These are phyloP conservation scores for Berberis vulgaris DNA, from an alignment of 164 flowering plant species.

Conservation along the genomic window DNA sequence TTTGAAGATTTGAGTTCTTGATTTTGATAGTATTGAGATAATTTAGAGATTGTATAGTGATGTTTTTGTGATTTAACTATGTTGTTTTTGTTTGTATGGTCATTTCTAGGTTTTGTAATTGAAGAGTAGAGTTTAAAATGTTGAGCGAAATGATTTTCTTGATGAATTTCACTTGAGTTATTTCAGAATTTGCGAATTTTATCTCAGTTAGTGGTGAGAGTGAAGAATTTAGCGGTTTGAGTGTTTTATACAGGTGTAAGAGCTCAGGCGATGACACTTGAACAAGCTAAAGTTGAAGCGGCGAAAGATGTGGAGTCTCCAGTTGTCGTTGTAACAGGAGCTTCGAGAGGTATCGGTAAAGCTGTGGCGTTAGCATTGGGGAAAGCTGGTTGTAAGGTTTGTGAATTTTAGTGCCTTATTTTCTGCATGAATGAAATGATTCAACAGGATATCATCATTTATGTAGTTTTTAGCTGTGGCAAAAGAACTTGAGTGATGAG, in stretches of 20 bases:
- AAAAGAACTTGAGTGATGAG: too few species aligned
- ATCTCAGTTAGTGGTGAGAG: not conserved
- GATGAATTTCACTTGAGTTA: not conserved
- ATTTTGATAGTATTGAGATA: too few species aligned
- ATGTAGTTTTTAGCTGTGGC: too few species aligned
- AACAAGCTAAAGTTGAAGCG: constrained; percentile 23
- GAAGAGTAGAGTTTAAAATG: not conserved
- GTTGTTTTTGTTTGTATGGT: not conserved
- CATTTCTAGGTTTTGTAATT: too few species aligned
- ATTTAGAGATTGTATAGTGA: too few species aligned
- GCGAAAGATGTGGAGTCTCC: constrained; percentile 46
- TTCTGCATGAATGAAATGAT: not conserved
- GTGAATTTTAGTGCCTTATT: not conserved
- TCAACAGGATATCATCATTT: not conserved
- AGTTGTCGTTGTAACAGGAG: constrained; percentile 66
- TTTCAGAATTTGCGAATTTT: not conserved
- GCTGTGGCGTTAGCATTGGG: constrained; percentile 62
- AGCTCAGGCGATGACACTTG: constrained; percentile 43
- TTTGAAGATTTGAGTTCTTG: too few species aligned
- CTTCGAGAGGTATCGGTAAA: constrained; percentile 77
- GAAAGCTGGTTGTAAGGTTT: constrained; percentile 71
- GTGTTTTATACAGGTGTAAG: constrained; percentile 27
- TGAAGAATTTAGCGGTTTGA: too few species aligned
- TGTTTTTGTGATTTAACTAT: not conserved
- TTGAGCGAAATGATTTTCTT: not conserved